Conservation (phyloP, 768 basidiomycete genomes). For the Megacollybia marginata region DNA sequence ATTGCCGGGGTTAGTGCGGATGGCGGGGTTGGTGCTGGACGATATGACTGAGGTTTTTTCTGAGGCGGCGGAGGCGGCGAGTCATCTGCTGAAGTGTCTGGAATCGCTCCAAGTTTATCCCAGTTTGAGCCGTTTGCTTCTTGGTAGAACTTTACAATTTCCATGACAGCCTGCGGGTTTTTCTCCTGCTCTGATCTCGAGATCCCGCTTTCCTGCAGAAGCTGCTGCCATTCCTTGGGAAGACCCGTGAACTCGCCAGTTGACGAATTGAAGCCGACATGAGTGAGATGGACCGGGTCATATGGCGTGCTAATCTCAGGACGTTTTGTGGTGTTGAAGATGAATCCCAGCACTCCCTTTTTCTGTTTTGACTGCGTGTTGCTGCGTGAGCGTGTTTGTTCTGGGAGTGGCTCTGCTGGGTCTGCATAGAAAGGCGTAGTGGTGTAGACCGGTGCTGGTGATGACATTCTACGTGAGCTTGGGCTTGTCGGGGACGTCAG, state of each 20-base stretch:
- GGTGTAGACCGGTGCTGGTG: slow-evolving; percentile 29
- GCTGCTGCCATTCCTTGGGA: slow-evolving; percentile 98
- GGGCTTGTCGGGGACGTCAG: slow-evolving; percentile 25
- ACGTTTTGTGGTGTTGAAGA: slow-evolving; percentile 69
- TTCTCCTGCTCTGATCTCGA: slow-evolving; percentile 92
- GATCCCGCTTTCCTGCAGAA: slow-evolving; percentile 93
- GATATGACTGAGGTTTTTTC: slow-evolving; percentile 50
- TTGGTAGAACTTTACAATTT: slow-evolving; percentile 98
- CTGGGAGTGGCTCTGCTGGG: slow-evolving; percentile 12
- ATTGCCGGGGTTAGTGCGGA: slow-evolving; percentile 57
- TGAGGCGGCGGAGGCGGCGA: slow-evolving; percentile 41
- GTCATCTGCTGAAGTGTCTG: slow-evolving; percentile 17
- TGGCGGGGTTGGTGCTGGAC: slow-evolving; percentile 73
- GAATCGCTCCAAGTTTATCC: slow-evolving; percentile 76
- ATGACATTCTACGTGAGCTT: slow-evolving; percentile 44
- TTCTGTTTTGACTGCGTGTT: slow-evolving; percentile 38
- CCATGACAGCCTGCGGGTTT: slow-evolving; percentile 97
- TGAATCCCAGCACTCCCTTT: slow-evolving; percentile 73
- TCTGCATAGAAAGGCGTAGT: slow-evolving; percentile 21
- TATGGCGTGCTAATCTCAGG: slow-evolving; percentile 96
- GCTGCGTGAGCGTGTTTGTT: slow-evolving; percentile 37
- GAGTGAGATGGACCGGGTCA: slow-evolving; percentile 98
- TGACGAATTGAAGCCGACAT: slow-evolving; percentile 98
- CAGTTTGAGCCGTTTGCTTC: slow-evolving; percentile 75
- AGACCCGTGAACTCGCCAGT: slow-evolving; percentile 98